Conservation (phyloP, 2,329 filamentous ascomycete species). For the Xylaria arbuscula region DNA sequence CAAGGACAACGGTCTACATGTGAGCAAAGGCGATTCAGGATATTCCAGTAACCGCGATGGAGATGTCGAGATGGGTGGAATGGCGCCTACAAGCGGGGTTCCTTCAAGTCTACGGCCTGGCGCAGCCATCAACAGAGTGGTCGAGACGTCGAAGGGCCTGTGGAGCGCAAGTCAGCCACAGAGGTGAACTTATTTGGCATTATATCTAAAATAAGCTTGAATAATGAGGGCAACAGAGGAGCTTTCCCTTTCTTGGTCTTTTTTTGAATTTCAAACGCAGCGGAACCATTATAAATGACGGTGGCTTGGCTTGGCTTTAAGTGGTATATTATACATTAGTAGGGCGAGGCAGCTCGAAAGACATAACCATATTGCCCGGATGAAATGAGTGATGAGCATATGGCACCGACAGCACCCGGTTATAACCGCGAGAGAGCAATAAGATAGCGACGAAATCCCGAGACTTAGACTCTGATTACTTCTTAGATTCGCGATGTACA, state of each 20-base stretch:
- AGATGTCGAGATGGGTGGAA: conserved; percentile 63
- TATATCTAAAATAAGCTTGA: conserved; percentile 27
- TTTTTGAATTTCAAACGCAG: conserved; percentile 26
- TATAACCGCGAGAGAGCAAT: conserved; percentile 21
- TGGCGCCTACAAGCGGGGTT: conserved; percentile 51
- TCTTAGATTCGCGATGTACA: conserved; percentile 27
- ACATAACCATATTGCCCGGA: conserved; percentile 4
- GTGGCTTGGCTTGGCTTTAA: conserved; percentile 20
- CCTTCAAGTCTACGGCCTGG: conserved; percentile 67
- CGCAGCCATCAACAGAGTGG: conserved; percentile 64
- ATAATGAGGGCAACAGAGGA: conserved; percentile 16
- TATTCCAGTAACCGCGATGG: conserved; percentile 57
- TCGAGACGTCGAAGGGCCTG: conserved; percentile 73
- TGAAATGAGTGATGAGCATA: conserved; percentile 5
- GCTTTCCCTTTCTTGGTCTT: conserved; percentile 8
- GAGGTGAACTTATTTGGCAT: conserved; percentile 40
- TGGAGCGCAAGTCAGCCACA: conserved; percentile 60
- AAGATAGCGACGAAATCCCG: conserved; percentile 25
- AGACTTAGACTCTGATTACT: conserved; percentile 24
- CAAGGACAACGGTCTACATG: conserved; percentile 60
- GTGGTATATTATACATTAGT: conserved; percentile 26
- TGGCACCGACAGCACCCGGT: conserved; percentile 1
- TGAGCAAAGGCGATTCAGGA: conserved; percentile 59
- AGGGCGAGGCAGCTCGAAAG: conserved; percentile 9
- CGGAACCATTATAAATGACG: conserved; percentile 12